Conservation (phyloP, 805 yeast species). For the Ogataea siamensis region DNA sequence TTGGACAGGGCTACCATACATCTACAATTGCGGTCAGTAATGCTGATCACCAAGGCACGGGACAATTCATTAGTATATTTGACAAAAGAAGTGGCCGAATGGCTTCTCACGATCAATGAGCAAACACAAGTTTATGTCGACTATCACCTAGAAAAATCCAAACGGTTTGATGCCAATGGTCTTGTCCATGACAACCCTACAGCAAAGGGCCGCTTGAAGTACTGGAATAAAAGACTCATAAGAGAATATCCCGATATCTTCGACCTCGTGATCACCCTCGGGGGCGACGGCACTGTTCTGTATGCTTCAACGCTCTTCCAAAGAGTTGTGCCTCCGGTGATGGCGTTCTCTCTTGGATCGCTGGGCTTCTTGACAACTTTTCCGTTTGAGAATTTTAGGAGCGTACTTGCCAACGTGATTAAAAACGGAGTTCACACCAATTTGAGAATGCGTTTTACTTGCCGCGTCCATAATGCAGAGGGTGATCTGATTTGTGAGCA, state of each 20-base stretch:
- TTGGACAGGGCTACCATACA: conserved; percentile 68
- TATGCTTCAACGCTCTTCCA: conserved; percentile 86
- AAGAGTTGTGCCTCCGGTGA: conserved; percentile 83
- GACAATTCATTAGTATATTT: conserved; percentile 74
- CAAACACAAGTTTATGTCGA: conserved; percentile 64
- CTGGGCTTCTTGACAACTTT: conserved; percentile 90
- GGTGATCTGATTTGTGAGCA: conserved; percentile 60
- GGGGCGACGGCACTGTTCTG: conserved; percentile 96
- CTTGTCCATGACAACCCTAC: conserved; percentile 47
- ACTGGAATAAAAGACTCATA: conserved; percentile 68
- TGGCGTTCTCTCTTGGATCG: conserved; percentile 86
- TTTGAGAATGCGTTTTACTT: conserved; percentile 83
- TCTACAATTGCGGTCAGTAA: conserved; percentile 63
- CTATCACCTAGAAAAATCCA: conserved; percentile 55
- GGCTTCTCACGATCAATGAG: conserved; percentile 50
- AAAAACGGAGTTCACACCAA: conserved; percentile 73
- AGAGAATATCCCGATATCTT: conserved; percentile 44
- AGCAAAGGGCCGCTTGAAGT: conserved; percentile 48
- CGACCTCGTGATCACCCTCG: conserved; percentile 83
- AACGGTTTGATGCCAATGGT: conserved; percentile 59
- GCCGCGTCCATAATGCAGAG: conserved; percentile 59
- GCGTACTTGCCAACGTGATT: conserved; percentile 54
- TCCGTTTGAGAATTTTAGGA: conserved; percentile 69
- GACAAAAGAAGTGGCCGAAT: conserved; percentile 77
- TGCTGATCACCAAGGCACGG: conserved; percentile 87